phyloP scores from a whole-genome alignment of 163 green algal genomes.

The Prototheca cutis region DNA sequence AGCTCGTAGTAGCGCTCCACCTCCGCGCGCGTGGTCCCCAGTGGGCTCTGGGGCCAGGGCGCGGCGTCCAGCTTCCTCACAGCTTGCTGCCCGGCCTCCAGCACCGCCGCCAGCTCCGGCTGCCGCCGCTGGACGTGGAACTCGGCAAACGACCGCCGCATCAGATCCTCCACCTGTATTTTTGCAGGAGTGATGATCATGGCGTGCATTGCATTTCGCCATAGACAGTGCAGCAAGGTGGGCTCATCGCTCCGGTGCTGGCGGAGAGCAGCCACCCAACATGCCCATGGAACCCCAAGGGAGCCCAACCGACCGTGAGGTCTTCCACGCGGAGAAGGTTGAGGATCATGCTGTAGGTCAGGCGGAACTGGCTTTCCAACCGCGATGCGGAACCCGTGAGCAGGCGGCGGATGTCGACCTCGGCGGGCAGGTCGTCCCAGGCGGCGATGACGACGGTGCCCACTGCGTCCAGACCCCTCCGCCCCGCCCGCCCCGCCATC shows the following conservation, averaged over 20 bases:
- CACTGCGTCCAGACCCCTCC: constrained; percentile 76
- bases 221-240: no score
- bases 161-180: constrained; percentile 88
- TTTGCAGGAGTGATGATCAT: not conserved
- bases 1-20: constrained; percentile 54
- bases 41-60: constrained; percentile 16
- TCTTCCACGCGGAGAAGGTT: constrained; percentile 86
- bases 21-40: constrained; percentile 26
- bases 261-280: no score
- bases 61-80: constrained; percentile 8
- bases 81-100: constrained; percentile 32
- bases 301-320: constrained; percentile 61
- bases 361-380: constrained; percentile 77
- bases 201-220: no score
- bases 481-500: constrained; percentile 84
- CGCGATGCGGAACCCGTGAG: constrained; percentile 46
- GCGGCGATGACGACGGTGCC: constrained; percentile 82
- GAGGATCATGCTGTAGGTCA: constrained; percentile 93
- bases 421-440: constrained; percentile 61
- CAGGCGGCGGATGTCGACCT: constrained; percentile 57
- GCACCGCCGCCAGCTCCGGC: constrained; percentile 42
- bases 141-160: constrained; percentile 89
- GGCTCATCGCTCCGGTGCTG: no score
- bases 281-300: no score
- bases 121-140: constrained; percentile 72